Base-by-base conservation (phyloP, 805 yeast species). In the Candida tibetensis region DNA sequence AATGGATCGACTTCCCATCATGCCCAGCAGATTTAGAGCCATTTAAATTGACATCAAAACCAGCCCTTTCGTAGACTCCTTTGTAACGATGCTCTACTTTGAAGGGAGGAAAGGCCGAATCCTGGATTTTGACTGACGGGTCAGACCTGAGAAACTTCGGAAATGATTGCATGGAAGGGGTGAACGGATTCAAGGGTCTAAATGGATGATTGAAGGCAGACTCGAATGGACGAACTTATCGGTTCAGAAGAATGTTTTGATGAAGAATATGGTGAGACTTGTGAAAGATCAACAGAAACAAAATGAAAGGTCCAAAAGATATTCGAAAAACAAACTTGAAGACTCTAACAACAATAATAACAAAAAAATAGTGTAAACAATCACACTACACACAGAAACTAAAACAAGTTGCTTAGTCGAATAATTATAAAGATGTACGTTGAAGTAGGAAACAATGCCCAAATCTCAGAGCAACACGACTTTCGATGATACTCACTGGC, bases 31-130 rank as follows among this genome's bases (percentile, higher is more conserved):
- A 25, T 9, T 30, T 23, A 26, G 27, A 15, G n/a, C 22, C 29
- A 15, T 34, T 34, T 28, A 32, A 28, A 29, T 42, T 42, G 28
- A 69, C 66, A 28, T 85, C 93, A 51, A 85, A 85, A 0, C 95
- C 95, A 0, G 93, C 93, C 47, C 93, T 63, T 55, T 85, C 93
- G 58, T 83, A 78, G 2, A 84, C 93, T 2, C 89, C 81, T 48
- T 72, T 71, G 49, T 80, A 82, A 19, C 79, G 63, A 33, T 73
- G 79, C 26, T 75, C 74, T 0, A 83, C 77, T 38, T 78, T 79
- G 43, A 85, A 60, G 0, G 87, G 83, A 2, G 95, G 95, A 48
- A 85, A 85, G 3, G 82, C 77, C 8, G 79, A 73, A 47, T 77
- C 71, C 55, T 34, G 45, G 34, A 45, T 29, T 43, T 18, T 62